Base-by-base conservation (phyloP, 2,329 filamentous ascomycete species). In the Cladophialophora bantiana region DNA sequence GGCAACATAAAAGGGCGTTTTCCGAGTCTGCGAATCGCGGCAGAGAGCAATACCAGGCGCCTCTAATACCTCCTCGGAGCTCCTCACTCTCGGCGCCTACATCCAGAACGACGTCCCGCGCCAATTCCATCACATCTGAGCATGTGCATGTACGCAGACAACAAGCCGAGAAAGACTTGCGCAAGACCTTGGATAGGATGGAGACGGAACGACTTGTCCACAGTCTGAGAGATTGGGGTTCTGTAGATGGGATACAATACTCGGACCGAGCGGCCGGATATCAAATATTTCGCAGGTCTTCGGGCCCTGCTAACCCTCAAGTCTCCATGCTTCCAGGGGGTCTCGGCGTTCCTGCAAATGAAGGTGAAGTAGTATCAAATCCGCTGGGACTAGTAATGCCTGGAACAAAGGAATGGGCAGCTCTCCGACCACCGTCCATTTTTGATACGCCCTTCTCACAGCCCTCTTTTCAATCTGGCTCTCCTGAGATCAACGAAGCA, bases 401-500 rank as follows among this genome's bases (percentile, higher is more conserved):
- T 12, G 77, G 74, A 36, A 61, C 74, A 12, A 75, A 79, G 34
- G 79, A 81, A 56, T 76, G 76, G 75, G 77, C 72, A 69, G 78
- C 75, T 72, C 75, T 77, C 70, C 79, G 82, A 18, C 82, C 84
- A 53, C 78, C 83, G 10, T 84, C 80, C 34, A 75, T 83, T 18
- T 80, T 82, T 42, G 81, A 80, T 18, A 85, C 84, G 1, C 81
- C 81, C 0, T 83, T 83, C 59, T 77, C 76, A 15, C 78, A 80
- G 54, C 74, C 76, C 73, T 86, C 76, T 64, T 78, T 71, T 48
- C 77, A 78, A 35, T 83, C 77, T 69, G 84, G 70, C 71, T 86
- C 84, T 0, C 84, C 83, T 0, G 87, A 90, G 75, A 82, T 89
- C 60, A 85, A 82, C 66, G 86, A 89, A 74, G 88, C 87, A 9